A percentile compares a stretch with the other conserved stretches of the same genome.
Conservation (phyloP, 2,329 filamentous ascomycete species). For the Fusarium sp. region DNA sequence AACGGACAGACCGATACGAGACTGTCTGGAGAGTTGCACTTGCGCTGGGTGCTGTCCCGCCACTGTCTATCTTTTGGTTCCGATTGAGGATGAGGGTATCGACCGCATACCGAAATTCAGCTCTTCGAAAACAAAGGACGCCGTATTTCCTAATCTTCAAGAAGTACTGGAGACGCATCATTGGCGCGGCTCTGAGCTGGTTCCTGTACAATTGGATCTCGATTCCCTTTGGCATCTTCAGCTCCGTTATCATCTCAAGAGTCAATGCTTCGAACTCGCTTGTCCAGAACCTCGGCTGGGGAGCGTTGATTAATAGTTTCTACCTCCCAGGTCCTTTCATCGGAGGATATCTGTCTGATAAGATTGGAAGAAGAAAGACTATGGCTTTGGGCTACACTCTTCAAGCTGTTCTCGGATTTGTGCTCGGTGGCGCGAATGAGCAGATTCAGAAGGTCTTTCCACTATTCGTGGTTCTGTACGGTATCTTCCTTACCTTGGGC, state of each 20-base stretch:
- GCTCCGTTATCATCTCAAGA: not conserved
- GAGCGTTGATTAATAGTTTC: not conserved
- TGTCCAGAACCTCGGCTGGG: constrained; percentile 6
- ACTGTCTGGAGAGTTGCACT: not conserved
- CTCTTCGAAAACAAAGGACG: not conserved
- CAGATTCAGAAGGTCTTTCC: not conserved
- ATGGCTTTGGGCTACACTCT: not conserved
- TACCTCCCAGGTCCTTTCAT: not conserved
- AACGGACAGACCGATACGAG: not conserved
- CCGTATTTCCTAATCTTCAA: not conserved
- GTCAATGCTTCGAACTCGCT: constrained; percentile 6
- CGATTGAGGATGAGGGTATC: constrained; percentile 7
- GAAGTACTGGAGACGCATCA: constrained; percentile 4
- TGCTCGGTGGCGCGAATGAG: not conserved
- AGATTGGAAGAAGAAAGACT: not conserved
- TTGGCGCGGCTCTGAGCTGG: not conserved
- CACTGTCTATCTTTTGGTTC: constrained; percentile 9
- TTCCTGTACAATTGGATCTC: constrained; percentile 16
- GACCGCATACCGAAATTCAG: not conserved
- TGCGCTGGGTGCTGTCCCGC: not conserved
- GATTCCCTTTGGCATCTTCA: constrained; percentile 4
- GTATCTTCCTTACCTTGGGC: not conserved
- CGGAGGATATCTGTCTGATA: not conserved
- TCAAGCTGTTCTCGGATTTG: not conserved
- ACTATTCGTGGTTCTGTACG: not conserved